Evolutionary conservation across 768 basidiomycete genomes (phyloP), one percentile per base, ranked within the genome.

Genomic region (Hygrophoropsis aurantiaca): DNA sequence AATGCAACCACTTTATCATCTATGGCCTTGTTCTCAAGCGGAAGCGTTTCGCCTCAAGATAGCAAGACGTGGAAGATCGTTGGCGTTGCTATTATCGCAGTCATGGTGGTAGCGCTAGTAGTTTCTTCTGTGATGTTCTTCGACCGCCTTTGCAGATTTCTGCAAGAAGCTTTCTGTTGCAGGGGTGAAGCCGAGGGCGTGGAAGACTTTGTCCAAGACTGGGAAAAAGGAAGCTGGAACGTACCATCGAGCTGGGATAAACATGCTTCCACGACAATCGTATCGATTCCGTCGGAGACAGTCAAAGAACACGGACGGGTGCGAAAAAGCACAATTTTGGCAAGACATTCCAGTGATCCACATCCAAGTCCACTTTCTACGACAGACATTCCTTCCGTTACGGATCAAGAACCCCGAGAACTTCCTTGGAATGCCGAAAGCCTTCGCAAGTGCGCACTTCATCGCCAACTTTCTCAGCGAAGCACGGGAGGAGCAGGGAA

Each of bases 61-160:
- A 78, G 75, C 57, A 67, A 74, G 18, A 74, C 71, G 58, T 87
- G 85, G 85, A 84, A 85, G 64, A 74, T 84, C 37, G 74, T 88
- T 43, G 86, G 87, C 16, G 78, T 88, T 47, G 74, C 77, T 11
- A 74, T 86, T 46, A 78, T 86, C 50, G 71, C 75, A n/a, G 72
- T 89, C 55, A 81, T 74, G 40, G 71, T 79, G 30, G 68, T 88
- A 42, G 82, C 74, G 21, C 71, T 69, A 3, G 65, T 77, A 41
- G 74, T 85, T 53, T 70, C 87, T 40, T 67, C 74, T 7, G 67
- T 81, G 45, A 75, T 83, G 23, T 88, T 84, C 66, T 87, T 86
- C 65, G 85, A 90, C 65, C 75, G 80, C 27, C 82, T 85, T 75
- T 82, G 77, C 75, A 72, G 77, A 20, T 81, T 86, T 61, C 44